Percentiles rank a stretch among this genome's conserved stretches.
These are phyloP conservation scores for Alternaria consortialis DNA, from an alignment of 2,329 filamentous ascomycete genomes.

Conservation along the genomic window DNA sequence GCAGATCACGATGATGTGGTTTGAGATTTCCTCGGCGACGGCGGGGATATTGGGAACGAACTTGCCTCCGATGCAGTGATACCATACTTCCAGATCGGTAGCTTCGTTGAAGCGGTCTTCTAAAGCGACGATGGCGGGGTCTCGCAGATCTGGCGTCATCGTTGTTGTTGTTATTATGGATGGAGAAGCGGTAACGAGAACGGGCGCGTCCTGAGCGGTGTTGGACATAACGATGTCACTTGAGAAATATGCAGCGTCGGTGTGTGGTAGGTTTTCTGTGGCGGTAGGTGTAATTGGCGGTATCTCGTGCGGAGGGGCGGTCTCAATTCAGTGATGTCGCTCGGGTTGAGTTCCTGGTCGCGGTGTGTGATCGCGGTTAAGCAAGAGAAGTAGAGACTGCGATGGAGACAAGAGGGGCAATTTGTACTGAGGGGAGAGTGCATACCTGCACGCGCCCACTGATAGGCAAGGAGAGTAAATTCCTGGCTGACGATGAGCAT, in stretches of 20 bases:
- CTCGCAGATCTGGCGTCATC: neutral
- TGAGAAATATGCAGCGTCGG: neutral
- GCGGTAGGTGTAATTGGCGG: neutral
- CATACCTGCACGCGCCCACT: neutral
- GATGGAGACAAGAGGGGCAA: neutral
- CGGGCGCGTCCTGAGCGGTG: neutral
- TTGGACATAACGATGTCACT: neutral
- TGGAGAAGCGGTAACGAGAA: neutral
- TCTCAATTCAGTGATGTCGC: neutral
- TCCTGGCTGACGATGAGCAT: neutral
- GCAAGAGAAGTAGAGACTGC: neutral
- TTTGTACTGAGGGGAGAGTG: neutral
- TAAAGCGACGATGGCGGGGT: neutral
- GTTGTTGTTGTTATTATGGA: neutral
- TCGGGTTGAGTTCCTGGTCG: neutral
- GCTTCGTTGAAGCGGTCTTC: constrained; percentile 1
- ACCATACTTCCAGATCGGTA: constrained; percentile 13
- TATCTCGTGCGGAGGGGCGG: neutral
- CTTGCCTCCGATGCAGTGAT: constrained; percentile 13
- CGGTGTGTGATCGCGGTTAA: neutral
- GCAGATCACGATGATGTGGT: constrained; percentile 27
- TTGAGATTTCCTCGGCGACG: constrained; percentile 15
- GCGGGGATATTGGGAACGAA: constrained; percentile 2
- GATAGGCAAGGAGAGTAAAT: neutral
- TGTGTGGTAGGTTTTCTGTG: neutral